Conservation (phyloP, 176 grass and related monocot species). For the Tillandsia fasciculata region DNA sequence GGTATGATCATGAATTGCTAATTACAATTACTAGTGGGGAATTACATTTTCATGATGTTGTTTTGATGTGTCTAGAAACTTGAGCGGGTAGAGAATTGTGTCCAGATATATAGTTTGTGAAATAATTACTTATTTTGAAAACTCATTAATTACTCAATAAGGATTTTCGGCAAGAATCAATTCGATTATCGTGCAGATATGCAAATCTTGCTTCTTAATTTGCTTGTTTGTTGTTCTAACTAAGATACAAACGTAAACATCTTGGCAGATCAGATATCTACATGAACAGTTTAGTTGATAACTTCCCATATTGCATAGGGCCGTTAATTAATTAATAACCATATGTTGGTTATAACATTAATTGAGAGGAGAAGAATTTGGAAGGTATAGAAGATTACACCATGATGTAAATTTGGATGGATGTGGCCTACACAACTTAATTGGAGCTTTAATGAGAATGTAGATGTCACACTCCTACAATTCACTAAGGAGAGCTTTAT, state of each 20-base stretch:
- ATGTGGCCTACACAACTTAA: not conserved
- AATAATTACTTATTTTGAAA: too few species aligned
- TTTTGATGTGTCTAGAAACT: too few species aligned
- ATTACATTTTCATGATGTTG: too few species aligned
- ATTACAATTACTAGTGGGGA: too few species aligned
- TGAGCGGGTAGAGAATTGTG: too few species aligned
- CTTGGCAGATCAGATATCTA: not conserved
- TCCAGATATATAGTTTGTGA: too few species aligned
- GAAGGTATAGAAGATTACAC: not conserved
- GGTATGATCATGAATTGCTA: too few species aligned
- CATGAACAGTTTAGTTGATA: not conserved
- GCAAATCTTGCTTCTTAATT: slow-evolving; percentile 1
- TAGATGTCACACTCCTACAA: not conserved
- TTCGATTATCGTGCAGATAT: not conserved
- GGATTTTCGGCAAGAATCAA: too few species aligned
- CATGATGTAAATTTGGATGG: not conserved
- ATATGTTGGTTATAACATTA: not conserved
- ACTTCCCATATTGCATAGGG: not conserved
- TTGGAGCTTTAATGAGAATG: not conserved
- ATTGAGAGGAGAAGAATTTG: not conserved
- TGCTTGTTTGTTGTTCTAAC: slow-evolving; percentile 2
- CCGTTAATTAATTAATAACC: not conserved
- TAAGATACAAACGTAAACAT: not conserved
- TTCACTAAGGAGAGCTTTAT: not conserved
- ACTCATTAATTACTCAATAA: too few species aligned